Percentiles rank a stretch among this genome's conserved stretches.
phyloP scores from a whole-genome alignment of 176 grass and related monocot species.

The Secale cereale region DNA sequence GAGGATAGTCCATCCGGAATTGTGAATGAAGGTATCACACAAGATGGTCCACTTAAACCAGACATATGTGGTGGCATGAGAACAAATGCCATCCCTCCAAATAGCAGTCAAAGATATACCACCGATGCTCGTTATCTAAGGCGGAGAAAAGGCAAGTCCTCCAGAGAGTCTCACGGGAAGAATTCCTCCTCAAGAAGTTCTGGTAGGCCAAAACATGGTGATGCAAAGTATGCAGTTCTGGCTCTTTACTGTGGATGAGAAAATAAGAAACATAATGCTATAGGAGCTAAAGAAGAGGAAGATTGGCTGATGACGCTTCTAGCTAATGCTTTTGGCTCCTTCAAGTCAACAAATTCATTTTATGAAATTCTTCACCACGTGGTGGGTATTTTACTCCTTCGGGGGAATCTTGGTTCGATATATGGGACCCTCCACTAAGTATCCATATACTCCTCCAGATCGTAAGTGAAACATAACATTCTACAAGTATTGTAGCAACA shows the following conservation, averaged over 20 bases:
- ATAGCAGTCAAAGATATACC: neutral
- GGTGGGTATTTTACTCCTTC: neutral
- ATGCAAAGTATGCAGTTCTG: neutral
- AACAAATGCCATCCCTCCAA: neutral
- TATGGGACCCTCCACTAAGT: neutral
- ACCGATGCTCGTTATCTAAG: neutral
- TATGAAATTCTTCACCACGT: too few species aligned
- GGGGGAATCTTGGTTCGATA: neutral
- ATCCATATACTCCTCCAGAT: neutral
- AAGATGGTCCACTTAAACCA: neutral
- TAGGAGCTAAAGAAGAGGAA: slow-evolving; percentile 36
- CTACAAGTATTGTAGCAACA: neutral
- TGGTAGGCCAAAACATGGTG: neutral
- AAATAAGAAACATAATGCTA: too few species aligned
- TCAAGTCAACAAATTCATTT: too few species aligned
- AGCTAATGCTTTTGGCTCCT: too few species aligned
- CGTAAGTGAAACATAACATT: neutral
- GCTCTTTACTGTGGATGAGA: slow-evolving; percentile 2
- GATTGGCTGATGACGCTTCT: slow-evolving; percentile 25
- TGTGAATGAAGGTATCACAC: slow-evolving; percentile 2
- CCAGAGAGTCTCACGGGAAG: neutral
- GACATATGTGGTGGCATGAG: neutral
- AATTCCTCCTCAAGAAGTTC: neutral
- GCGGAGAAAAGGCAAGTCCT: neutral
- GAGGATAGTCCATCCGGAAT: neutral